Percentiles rank a stretch among this genome's conserved stretches.
These are phyloP conservation scores for Tetratostichococcus sp. DNA, from an alignment of 139 green algal species.

Conservation along the genomic window DNA sequence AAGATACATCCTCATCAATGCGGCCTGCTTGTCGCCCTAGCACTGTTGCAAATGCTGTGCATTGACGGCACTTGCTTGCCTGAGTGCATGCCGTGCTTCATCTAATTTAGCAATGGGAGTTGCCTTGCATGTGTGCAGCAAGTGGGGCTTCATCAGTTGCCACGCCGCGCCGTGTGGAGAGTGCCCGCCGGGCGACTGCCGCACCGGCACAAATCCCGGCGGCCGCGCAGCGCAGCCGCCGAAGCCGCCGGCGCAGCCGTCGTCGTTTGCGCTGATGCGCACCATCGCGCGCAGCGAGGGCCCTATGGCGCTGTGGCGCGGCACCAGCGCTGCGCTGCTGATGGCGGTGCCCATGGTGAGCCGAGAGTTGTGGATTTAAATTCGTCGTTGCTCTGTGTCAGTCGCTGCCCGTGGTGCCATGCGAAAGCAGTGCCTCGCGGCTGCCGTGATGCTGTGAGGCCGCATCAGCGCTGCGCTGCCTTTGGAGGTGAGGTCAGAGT, in stretches of 20 bases:
- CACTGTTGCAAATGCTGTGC: too few species aligned
- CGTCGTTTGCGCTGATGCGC: slow-evolving; percentile 34
- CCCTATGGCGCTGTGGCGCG: slow-evolving; percentile 63
- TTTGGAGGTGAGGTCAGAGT: too few species aligned
- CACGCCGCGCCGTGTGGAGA: not conserved
- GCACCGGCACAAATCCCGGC: too few species aligned
- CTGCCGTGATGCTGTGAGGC: too few species aligned
- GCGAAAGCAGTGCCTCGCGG: too few species aligned
- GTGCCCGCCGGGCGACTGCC: slow-evolving; percentile 6
- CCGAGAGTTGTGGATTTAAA: slow-evolving; percentile 30
- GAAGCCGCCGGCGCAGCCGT: not conserved
- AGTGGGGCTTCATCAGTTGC: slow-evolving; percentile 39
- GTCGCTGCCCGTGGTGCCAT: too few species aligned
- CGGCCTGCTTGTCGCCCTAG: too few species aligned
- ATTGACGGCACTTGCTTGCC: too few species aligned
- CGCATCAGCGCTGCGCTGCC: too few species aligned
- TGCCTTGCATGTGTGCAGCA: slow-evolving; percentile 18
- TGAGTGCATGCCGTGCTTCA: too few species aligned
- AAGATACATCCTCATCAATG: too few species aligned
- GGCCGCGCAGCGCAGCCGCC: not conserved
- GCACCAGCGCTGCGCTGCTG: slow-evolving; percentile 64
- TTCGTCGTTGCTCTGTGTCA: not conserved
- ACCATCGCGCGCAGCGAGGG: slow-evolving; percentile 60
- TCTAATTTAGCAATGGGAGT: too few species aligned
- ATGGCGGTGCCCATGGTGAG: slow-evolving; percentile 74